These are phyloP conservation scores for Paecilomyces sp. DNA, from an alignment of 2,329 filamentous ascomycete genomes.

Conservation along the genomic window DNA sequence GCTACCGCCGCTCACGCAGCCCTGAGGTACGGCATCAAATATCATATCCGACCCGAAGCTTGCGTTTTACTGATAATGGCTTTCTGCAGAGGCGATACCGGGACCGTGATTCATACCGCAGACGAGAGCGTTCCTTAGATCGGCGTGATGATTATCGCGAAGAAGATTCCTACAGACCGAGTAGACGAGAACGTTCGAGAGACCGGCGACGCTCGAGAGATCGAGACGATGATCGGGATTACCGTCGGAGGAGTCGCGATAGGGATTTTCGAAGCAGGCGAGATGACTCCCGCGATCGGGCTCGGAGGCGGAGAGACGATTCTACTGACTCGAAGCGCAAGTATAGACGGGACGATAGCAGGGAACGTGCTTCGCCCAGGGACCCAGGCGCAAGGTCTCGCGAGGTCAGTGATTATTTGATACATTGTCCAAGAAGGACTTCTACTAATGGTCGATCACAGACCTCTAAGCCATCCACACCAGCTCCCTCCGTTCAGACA, in stretches of 20 bases:
- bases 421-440: conserved; percentile 6
- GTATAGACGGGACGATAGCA: conserved; percentile 59
- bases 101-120: conserved; percentile 53
- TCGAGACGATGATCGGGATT: conserved; percentile 50
- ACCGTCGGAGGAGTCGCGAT: conserved; percentile 59
- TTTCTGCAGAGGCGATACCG: conserved; percentile 51
- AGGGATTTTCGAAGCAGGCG: conserved; percentile 61
- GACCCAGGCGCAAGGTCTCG: conserved; percentile 43
- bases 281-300: conserved; percentile 65
- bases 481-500: conserved; percentile 44
- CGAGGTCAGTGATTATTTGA: conserved; percentile 46
- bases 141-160: conserved; percentile 42
- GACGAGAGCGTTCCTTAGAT: conserved; percentile 62
- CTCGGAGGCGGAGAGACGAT: conserved; percentile 57
- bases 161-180: conserved; percentile 57
- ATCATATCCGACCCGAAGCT: not conserved
- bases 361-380: conserved; percentile 47
- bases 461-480: conserved; percentile 47
- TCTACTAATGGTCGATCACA: conserved; percentile 26
- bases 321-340: conserved; percentile 64
- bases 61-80: conserved; percentile 18
- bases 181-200: conserved; percentile 54
- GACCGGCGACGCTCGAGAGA: conserved; percentile 58
- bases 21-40: conserved; percentile 35
- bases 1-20: conserved; percentile 40